Evolutionary conservation across 2,329 filamentous ascomycete genomes (phyloP).

Genomic region (Claviceps monticola): DNA sequence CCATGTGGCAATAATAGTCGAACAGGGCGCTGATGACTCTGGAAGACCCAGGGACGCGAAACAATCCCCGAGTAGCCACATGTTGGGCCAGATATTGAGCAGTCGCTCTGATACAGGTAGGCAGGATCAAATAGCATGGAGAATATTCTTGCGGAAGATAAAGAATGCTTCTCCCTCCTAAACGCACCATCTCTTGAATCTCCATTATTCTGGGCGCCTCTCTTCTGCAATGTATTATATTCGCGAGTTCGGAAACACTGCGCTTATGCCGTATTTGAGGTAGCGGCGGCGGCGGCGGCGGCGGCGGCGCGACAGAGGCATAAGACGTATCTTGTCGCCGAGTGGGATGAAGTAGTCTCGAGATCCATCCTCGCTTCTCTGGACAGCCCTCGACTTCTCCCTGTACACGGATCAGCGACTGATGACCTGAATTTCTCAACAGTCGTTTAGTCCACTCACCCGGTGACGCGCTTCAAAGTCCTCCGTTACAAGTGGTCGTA

Average conservation of each 20-base stretch:
- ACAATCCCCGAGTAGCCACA: slow-evolving; percentile 41
- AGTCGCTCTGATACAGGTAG: slow-evolving; percentile 52
- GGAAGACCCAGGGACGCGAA: slow-evolving; percentile 47
- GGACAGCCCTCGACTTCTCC: slow-evolving; percentile 9
- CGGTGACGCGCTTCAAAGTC: slow-evolving; percentile 19
- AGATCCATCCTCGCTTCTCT: slow-evolving; percentile 24
- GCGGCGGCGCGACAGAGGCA: slow-evolving; percentile 2
- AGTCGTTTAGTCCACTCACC: slow-evolving; percentile 15
- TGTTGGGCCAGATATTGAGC: slow-evolving; percentile 50
- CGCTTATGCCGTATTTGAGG: slow-evolving; percentile 26
- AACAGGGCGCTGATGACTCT: slow-evolving; percentile 44
- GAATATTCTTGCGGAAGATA: slow-evolving; percentile 47
- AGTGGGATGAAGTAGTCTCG: slow-evolving; percentile 20
- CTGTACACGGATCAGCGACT: slow-evolving; percentile 6
- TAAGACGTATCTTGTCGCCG: slow-evolving; percentile 6
- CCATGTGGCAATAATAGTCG: slow-evolving; percentile 44
- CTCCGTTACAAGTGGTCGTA: slow-evolving; percentile 27
- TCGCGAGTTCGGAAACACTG: slow-evolving; percentile 42
- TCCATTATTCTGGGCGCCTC: slow-evolving; percentile 35
- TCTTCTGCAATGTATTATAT: slow-evolving; percentile 29
- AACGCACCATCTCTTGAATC: slow-evolving; percentile 43
- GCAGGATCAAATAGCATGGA: slow-evolving; percentile 41
- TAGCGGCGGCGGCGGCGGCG: not conserved
- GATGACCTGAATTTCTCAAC: not conserved
- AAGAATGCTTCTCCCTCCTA: slow-evolving; percentile 49